These are phyloP conservation scores for Graphium sp. DNA, from an alignment of 2,329 filamentous ascomycete species.

Conservation along the genomic window DNA sequence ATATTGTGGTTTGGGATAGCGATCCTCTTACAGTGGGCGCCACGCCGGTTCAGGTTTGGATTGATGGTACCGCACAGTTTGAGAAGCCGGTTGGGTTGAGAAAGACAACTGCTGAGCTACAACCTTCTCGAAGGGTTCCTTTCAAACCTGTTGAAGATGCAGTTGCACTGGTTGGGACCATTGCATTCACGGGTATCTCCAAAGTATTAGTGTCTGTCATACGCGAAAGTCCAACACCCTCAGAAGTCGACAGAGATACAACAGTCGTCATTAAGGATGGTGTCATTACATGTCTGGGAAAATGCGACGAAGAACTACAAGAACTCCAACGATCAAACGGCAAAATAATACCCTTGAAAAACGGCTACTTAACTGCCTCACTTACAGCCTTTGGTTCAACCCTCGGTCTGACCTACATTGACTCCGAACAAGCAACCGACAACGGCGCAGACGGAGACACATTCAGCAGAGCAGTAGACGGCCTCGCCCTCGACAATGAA, in stretches of 20 bases:
- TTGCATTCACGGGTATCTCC: constrained; percentile 40
- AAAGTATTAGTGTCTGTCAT: constrained; percentile 6
- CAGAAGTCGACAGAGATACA: constrained; percentile 9
- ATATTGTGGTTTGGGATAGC: constrained; percentile 45
- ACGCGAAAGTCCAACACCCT: too few relatives aligned
- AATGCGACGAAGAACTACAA: constrained; percentile 25
- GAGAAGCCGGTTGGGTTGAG: constrained; percentile 32
- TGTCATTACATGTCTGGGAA: constrained; percentile 37
- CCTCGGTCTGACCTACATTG: constrained; percentile 47
- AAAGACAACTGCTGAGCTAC: too few relatives aligned
- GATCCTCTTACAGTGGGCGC: constrained; percentile 44
- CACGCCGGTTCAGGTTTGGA: constrained; percentile 43
- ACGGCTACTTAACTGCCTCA: constrained; percentile 42
- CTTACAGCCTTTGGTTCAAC: constrained; percentile 43
- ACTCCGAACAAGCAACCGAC: constrained; percentile 34
- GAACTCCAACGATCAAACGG: constrained; percentile 4
- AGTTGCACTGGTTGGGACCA: constrained; percentile 13
- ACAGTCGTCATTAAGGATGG: constrained; percentile 35
- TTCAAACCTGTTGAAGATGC: constrained; percentile 21
- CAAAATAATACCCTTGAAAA: constrained; percentile 23
- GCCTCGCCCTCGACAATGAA: constrained; percentile 34
- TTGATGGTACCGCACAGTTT: constrained; percentile 42
- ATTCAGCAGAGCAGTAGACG: constrained; percentile 43
- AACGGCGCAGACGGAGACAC: constrained; percentile 25
- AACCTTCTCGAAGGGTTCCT: too few relatives aligned